phyloP scores from a whole-genome alignment of 2,329 filamentous ascomycete genomes.

The Aspergillus quadricinctus region DNA sequence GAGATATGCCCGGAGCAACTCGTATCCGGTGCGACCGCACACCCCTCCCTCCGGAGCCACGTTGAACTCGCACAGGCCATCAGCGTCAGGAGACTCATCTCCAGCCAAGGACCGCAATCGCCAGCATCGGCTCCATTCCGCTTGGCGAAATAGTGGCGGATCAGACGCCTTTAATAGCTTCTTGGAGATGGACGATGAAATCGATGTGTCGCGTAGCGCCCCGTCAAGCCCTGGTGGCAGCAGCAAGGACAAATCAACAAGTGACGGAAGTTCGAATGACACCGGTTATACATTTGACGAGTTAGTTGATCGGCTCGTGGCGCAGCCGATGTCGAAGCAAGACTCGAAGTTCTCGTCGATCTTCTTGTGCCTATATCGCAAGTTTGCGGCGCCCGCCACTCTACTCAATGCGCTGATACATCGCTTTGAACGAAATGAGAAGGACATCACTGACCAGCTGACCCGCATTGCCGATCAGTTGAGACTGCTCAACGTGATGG shows the following conservation, averaged over 20 bases:
- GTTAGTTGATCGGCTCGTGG: slow-evolving; percentile 80
- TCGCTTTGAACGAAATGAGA: slow-evolving; percentile 66
- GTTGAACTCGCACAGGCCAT: slow-evolving; percentile 30
- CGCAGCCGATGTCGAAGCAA: slow-evolving; percentile 75
- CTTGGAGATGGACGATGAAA: slow-evolving; percentile 42
- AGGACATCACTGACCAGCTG: slow-evolving; percentile 67
- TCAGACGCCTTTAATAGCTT: slow-evolving; percentile 41
- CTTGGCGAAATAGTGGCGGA: slow-evolving; percentile 38
- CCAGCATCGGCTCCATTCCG: slow-evolving; percentile 31
- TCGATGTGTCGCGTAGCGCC: slow-evolving; percentile 25
- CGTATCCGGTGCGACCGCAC: slow-evolving; percentile 45
- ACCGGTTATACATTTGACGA: slow-evolving; percentile 53
- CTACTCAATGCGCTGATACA: slow-evolving; percentile 68
- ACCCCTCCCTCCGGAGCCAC: slow-evolving; percentile 36
- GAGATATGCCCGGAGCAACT: slow-evolving; percentile 50
- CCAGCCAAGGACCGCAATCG: slow-evolving; percentile 27
- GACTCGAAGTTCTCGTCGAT: slow-evolving; percentile 84
- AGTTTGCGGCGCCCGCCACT: slow-evolving; percentile 77
- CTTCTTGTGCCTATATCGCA: slow-evolving; percentile 89
- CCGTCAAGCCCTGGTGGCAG: slow-evolving; percentile 24
- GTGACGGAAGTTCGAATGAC: slow-evolving; percentile 30
- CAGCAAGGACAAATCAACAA: slow-evolving; percentile 30
- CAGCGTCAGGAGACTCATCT: slow-evolving; percentile 26
- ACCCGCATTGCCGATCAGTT: slow-evolving; percentile 77
- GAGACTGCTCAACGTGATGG: slow-evolving; percentile 75